Evolutionary conservation across 805 yeast genomes (phyloP), one percentile per base, ranked within the genome.

Genomic region (Barnettozyma californica): DNA sequence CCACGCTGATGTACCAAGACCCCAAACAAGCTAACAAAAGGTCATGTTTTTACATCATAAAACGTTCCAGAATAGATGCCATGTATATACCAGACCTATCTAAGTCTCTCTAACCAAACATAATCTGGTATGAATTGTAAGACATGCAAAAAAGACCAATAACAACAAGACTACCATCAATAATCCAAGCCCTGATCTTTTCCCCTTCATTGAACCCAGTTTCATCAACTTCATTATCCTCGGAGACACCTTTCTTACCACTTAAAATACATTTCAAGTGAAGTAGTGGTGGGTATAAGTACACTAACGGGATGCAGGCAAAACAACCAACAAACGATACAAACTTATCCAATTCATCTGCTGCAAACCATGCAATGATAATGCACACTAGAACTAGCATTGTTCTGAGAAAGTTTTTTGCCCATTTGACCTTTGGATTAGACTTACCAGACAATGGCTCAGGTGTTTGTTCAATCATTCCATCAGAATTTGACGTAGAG

Each of bases 281-380:
- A 46, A 87, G 68, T 73, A 87, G 72, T 16, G 95, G 94, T 9
- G 95, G 94, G 59, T 86, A 85, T 80, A 87, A 82, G 68, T 87
- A 87, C 5, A 87, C 94, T 68, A 87, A 74, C 2, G 95, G 95
- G 47, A 87, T 84, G 59, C 95, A 87, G 1, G 92, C 91, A 68
- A 87, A 83, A 45, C 90, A 84, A 4, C 95, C 95, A 45, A 87
- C 85, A 60, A 87, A 81, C 2, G 91, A 81, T 10, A 87, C 92
- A 66, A 87, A 84, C 53, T 70, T 74, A 61, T 87, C 94, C 52
- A 87, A 67, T 57, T 84, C 78, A 49, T 76, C 71, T 1, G 90
- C 84, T 0, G 92, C 92, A 52, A 73, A 71, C 52, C 79, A 77
- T 0, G 94, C 89, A 50, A 83, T 70, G 13, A 70, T 53, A 1